Conservation (phyloP, 108 stramenopile genomes). For the Cyclostephanos tholiformis region DNA sequence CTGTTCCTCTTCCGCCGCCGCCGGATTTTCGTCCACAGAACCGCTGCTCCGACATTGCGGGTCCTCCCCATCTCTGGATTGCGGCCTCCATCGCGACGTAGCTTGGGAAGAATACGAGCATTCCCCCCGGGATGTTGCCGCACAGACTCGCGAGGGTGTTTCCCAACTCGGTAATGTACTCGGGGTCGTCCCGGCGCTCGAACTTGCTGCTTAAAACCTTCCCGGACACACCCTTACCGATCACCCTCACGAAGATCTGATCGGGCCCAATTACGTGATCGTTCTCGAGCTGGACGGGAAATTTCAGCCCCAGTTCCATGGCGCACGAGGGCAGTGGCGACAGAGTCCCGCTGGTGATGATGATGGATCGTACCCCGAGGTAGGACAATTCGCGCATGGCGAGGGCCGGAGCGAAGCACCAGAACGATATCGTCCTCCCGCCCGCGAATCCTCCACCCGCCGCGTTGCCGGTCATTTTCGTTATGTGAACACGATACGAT, state of each 20-base stretch:
- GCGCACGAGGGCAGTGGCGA: conserved; percentile 92
- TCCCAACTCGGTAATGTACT: conserved; percentile 93
- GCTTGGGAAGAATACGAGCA: conserved; percentile 97
- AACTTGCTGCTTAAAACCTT: conserved; percentile 84
- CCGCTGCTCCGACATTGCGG: conserved; percentile 35
- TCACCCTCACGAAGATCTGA: conserved; percentile 87
- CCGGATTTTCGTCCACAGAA: conserved; percentile 16
- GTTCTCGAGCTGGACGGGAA: conserved; percentile 90
- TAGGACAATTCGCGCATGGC: conserved; percentile 90
- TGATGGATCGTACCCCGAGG: conserved; percentile 82
- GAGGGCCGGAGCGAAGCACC: conserved; percentile 97
- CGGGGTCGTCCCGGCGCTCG: conserved; percentile 77
- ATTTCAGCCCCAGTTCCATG: conserved; percentile 88
- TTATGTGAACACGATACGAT: conserved; percentile 80
- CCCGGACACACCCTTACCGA: conserved; percentile 83
- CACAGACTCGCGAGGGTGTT: conserved; percentile 81
- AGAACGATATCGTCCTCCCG: conserved; percentile 87
- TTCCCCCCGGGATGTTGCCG: conserved; percentile 87
- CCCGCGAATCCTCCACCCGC: conserved; percentile 55
- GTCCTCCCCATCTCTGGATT: conserved; percentile 82
- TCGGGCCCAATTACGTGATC: conserved; percentile 90
- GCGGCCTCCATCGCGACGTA: conserved; percentile 89
- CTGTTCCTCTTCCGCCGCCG: conserved; percentile 29
- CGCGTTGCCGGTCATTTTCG: conserved; percentile 29
- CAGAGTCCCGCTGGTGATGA: conserved; percentile 96